Base-by-base conservation (phyloP, 805 yeast species). In the Metschnikowia continentalis region DNA sequence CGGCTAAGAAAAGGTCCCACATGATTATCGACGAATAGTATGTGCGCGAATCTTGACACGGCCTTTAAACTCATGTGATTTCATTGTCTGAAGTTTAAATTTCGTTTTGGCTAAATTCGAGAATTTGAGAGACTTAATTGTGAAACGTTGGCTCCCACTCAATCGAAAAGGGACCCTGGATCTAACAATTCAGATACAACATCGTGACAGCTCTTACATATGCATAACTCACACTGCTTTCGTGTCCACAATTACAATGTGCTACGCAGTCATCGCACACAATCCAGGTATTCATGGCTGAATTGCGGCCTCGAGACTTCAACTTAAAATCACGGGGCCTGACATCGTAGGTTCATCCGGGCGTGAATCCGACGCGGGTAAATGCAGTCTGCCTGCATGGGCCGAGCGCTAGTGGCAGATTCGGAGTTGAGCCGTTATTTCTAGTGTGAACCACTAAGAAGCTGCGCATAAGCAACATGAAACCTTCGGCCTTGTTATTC, bases 401-500 rank as follows among this genome's bases (percentile, higher is more conserved):
- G 10, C 46, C 11, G 15, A 42, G 36, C n/a, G 38, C 38, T 42
- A 32, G 32, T 13, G 38, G 35, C 26, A 19, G 46, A 19, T n/a
- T 42, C 46, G 38, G 38, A 20, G 32, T 33, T n/a, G 13, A 37
- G 32, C 46, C 46, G 46, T 22, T 22, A 20, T 35, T 33, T 33
- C 15, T 35, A 40, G 15, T 7, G 35, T 32, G n/a, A 32, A 20
- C 46, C 38, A 15, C 26, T 20, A 6, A 32, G 20, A 32, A 42
- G 26, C 36, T 42, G 45, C 45, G 36, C 45, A 17, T 40, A 6
- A 17, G 38, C 46, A 42, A 19, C 35, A 53, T 53, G 55, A 53
- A 41, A 32, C 40, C 48, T 36, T 44, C 49, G n/a, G 30, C 51
- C 30, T 46, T 35, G 49, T 35, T 53, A 17, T 35, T 49, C 42